Percentiles rank a stretch among this genome's conserved stretches.
Conservation (phyloP, 164 flowering plant genomes). For the Aristolochia californica region DNA sequence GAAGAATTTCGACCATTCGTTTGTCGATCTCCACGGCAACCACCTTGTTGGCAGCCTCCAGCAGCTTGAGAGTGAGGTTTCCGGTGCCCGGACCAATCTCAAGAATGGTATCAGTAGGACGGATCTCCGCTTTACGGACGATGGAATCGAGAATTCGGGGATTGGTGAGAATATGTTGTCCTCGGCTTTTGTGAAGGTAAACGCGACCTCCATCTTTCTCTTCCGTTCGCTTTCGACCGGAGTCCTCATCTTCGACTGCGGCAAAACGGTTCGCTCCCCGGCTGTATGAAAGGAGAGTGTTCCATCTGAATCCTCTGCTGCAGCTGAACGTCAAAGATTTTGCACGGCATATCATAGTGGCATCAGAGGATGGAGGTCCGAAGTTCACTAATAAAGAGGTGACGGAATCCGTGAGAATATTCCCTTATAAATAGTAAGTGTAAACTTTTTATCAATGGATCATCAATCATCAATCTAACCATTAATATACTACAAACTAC, state of each 20-base stretch:
- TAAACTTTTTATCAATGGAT: too few species aligned
- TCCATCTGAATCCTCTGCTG: background rate
- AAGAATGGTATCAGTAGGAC: slow-evolving; percentile 55
- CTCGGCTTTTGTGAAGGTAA: slow-evolving; percentile 65
- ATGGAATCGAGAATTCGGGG: slow-evolving; percentile 69
- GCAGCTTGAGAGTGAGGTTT: slow-evolving; percentile 79
- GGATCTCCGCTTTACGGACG: slow-evolving; percentile 45
- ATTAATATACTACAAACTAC: too few species aligned
- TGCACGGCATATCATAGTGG: background rate
- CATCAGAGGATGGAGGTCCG: too few species aligned
- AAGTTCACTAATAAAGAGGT: too few species aligned
- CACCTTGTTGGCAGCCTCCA: slow-evolving; percentile 56
- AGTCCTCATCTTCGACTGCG: background rate
- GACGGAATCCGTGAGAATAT: too few species aligned
- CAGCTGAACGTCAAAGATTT: background rate
- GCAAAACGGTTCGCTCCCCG: background rate
- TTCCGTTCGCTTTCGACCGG: background rate
- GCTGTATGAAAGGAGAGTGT: background rate
- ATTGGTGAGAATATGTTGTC: slow-evolving; percentile 87
- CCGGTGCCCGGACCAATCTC: slow-evolving; percentile 99
- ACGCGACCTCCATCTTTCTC: too few species aligned
- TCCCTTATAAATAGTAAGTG: too few species aligned
- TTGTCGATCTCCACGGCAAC: slow-evolving; percentile 69
- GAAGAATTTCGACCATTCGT: slow-evolving; percentile 63
- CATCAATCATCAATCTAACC: too few species aligned